phyloP scores from a whole-genome alignment of 2,329 filamentous ascomycete species.

The Hymenoscyphus linearis region DNA sequence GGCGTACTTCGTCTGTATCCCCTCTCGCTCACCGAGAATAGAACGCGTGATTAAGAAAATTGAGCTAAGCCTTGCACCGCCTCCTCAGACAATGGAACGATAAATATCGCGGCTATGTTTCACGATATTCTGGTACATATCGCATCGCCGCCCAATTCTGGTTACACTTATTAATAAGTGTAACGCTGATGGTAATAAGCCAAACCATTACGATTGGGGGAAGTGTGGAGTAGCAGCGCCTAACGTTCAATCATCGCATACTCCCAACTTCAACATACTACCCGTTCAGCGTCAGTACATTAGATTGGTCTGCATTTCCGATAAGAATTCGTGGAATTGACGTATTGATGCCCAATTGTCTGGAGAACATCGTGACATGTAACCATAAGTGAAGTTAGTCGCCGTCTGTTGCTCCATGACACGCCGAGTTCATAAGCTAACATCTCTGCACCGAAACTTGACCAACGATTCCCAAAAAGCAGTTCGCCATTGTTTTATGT shows the following conservation, averaged over 20 bases:
- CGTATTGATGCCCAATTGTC: background rate
- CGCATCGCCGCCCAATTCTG: too few relatives aligned
- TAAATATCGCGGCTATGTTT: too few relatives aligned
- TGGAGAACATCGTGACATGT: background rate
- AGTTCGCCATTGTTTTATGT: background rate
- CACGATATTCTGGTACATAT: too few relatives aligned
- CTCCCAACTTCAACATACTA: background rate
- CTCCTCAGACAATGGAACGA: background rate
- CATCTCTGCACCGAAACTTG: background rate
- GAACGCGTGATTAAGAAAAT: background rate
- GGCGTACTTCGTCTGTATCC: background rate
- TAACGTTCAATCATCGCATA: background rate
- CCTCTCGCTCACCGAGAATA: background rate
- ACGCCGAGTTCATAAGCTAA: background rate
- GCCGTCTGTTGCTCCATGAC: background rate
- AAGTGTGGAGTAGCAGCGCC: background rate
- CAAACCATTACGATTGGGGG: background rate
- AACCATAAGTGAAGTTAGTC: background rate
- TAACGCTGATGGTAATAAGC: background rate
- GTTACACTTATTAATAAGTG: too few relatives aligned
- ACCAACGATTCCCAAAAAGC: background rate
- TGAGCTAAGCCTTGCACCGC: background rate
- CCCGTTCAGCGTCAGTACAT: background rate
- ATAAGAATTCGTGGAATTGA: background rate
- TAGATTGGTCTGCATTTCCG: background rate